These are phyloP conservation scores for Fraxinus sp. DNA, from an alignment of 305 asterid species.

Conservation along the genomic window DNA sequence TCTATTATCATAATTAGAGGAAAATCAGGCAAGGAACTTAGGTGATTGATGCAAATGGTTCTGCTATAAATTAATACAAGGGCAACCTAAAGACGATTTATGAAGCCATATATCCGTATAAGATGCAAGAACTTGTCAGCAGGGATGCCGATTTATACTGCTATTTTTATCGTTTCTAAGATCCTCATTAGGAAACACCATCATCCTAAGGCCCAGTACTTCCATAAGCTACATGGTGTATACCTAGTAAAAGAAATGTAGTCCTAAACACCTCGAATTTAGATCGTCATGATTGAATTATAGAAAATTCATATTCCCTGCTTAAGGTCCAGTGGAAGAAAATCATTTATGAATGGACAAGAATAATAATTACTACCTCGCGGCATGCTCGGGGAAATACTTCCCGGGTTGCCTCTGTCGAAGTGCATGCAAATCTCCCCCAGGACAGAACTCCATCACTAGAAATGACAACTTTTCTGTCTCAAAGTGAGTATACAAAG, in stretches of 20 bases:
- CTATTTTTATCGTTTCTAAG: not conserved
- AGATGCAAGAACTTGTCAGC: not conserved
- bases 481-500: conserved; percentile 53
- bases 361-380: conserved; percentile 40
- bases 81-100: not conserved
- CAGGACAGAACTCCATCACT: conserved; percentile 62
- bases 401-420: conserved; percentile 57
- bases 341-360: not conserved
- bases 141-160: not conserved
- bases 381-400: conserved; percentile 52
- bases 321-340: not conserved
- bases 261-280: not conserved
- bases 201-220: not conserved
- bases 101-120: not conserved
- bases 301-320: not conserved
- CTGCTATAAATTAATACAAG: not conserved
- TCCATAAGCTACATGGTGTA: not conserved
- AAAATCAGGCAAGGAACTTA: not conserved
- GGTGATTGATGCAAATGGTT: not conserved
- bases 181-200: not conserved
- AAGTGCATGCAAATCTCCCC: conserved; percentile 58
- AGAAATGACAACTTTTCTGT: conserved; percentile 50
- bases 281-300: not conserved
- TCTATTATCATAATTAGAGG: not conserved
- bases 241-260: not conserved